These are phyloP conservation scores for Vicia faba DNA, from an alignment of 306 rosid species.

Conservation along the genomic window DNA sequence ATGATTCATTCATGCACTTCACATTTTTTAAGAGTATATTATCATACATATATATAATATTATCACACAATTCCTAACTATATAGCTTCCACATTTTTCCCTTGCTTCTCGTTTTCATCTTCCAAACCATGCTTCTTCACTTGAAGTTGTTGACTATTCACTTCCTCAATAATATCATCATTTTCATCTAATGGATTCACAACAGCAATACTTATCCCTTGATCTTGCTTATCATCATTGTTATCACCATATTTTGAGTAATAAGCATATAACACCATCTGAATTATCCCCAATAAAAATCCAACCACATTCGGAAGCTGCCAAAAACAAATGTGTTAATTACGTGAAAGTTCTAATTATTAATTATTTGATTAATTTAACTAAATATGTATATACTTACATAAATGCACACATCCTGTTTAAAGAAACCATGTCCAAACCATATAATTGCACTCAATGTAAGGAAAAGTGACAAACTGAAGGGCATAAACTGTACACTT, in stretches of 20 bases:
- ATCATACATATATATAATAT: neutral
- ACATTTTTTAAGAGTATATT: neutral
- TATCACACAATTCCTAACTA: neutral
- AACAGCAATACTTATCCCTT: constrained; percentile 14
- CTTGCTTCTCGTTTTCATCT: neutral
- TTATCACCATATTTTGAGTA: constrained; percentile 45
- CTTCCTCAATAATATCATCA: neutral
- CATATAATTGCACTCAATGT: constrained; percentile 76
- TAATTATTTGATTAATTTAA: neutral
- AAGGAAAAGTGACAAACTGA: constrained; percentile 64
- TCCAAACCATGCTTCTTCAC: neutral
- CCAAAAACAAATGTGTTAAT: neutral
- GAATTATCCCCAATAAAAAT: constrained; percentile 58
- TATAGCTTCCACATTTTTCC: constrained; percentile 7
- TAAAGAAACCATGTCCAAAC: constrained; percentile 65
- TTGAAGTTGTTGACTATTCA: constrained; percentile 3
- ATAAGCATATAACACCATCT: constrained; percentile 64
- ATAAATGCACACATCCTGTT: constrained; percentile 58
- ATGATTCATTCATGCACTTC: neutral
- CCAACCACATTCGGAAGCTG: constrained; percentile 78
- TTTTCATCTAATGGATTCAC: constrained; percentile 29
- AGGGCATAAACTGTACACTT: constrained; percentile 79
- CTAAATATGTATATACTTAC: constrained; percentile 43
- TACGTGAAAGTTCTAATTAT: neutral
- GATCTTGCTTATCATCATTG: neutral